Percentiles rank a stretch among this genome's conserved stretches.
These are phyloP conservation scores for Erythrobasidium hasegawianum DNA, from an alignment of 1,284 basidiomycete species.

Conservation along the genomic window DNA sequence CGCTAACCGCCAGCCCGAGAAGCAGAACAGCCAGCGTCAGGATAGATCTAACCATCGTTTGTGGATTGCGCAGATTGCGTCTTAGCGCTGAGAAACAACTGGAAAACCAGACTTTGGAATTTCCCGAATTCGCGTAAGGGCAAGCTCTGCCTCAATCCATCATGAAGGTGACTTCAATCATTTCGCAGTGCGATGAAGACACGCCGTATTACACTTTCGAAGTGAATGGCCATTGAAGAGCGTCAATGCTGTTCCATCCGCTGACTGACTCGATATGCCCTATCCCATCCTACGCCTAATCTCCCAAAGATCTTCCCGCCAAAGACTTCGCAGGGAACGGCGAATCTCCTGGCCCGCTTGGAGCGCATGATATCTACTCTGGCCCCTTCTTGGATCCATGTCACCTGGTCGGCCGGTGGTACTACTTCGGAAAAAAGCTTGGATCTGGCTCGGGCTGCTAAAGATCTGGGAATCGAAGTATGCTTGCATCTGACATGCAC, in stretches of 20 bases:
- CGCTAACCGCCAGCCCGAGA: too few relatives aligned
- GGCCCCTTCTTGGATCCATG: slow-evolving; percentile 35
- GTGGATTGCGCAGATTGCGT: too few relatives aligned
- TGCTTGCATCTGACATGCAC: slow-evolving; percentile 42
- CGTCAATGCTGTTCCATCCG: too few relatives aligned
- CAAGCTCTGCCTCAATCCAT: neutral
- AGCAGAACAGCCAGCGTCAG: too few relatives aligned
- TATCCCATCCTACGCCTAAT: too few relatives aligned
- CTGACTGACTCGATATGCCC: neutral
- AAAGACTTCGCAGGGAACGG: slow-evolving; percentile 63
- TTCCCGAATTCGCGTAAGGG: too few relatives aligned
- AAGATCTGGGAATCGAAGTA: slow-evolving; percentile 41
- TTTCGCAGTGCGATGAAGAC: slow-evolving; percentile 30
- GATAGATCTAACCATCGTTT: too few relatives aligned
- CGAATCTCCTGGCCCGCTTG: slow-evolving; percentile 93
- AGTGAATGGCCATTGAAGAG: too few relatives aligned
- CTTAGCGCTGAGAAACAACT: too few relatives aligned
- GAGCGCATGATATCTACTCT: slow-evolving; percentile 71
- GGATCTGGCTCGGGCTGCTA: slow-evolving; percentile 58
- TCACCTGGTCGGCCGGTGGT: slow-evolving; percentile 51
- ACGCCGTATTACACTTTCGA: slow-evolving; percentile 44
- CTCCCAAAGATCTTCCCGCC: slow-evolving; percentile 43
- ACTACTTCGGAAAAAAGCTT: slow-evolving; percentile 82
- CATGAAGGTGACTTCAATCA: slow-evolving; percentile 37
- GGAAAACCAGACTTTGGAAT: too few relatives aligned